phyloP scores from a whole-genome alignment of 192 early-diverging fungal species.

The Backusella morwellensis region DNA sequence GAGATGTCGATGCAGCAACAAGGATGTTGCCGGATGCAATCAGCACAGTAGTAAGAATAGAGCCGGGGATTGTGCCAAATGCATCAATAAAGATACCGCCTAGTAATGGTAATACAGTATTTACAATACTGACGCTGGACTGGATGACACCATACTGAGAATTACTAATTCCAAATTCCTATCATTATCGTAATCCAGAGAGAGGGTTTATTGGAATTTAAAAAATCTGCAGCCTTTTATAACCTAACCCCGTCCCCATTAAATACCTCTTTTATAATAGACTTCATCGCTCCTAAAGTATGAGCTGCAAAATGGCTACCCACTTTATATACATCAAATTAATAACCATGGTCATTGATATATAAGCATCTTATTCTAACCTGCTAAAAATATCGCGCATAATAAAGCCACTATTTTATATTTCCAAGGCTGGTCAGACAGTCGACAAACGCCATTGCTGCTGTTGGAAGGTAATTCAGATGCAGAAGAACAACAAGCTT shows the following conservation, averaged over 20 bases:
- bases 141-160: slow-evolving; percentile 63
- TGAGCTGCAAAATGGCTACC: slow-evolving; percentile 74
- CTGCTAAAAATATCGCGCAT: slow-evolving; percentile 57
- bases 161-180: slow-evolving; percentile 60
- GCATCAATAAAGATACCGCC: slow-evolving; percentile 53
- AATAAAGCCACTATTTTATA: slow-evolving; percentile 57
- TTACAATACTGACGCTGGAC: slow-evolving; percentile 56
- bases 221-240: not conserved
- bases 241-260: not conserved
- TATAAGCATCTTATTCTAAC: slow-evolving; percentile 30
- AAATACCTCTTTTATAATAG: slow-evolving; percentile 70
- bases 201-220: slow-evolving; percentile 14
- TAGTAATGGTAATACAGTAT: slow-evolving; percentile 53
- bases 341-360: not conserved
- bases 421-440: slow-evolving; percentile 39
- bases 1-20: slow-evolving; percentile 46
- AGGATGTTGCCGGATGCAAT: slow-evolving; percentile 54
- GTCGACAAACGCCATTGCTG: slow-evolving; percentile 12
- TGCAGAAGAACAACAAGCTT: slow-evolving; percentile 16
- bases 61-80: slow-evolving; percentile 61
- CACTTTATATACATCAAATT: slow-evolving; percentile 37
- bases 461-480: not conserved
- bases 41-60: slow-evolving; percentile 48
- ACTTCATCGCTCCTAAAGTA: slow-evolving; percentile 70
- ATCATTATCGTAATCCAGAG: slow-evolving; percentile 9